Evolutionary conservation across 169 alveolate genomes (phyloP), one percentile per base, ranked within the genome.

Genomic region (Plasmodium gallinaceum): DNA sequence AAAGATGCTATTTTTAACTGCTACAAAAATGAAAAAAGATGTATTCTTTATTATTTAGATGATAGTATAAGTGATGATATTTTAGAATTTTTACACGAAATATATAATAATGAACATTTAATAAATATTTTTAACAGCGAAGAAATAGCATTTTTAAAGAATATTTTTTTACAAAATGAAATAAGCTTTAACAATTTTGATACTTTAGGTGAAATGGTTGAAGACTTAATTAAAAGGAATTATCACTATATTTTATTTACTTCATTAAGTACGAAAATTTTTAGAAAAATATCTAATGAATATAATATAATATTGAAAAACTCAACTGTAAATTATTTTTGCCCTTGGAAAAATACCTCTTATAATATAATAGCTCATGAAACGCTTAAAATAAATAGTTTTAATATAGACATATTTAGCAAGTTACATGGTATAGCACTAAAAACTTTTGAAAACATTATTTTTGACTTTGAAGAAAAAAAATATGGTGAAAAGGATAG

Each of bases 1-100:
- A 70, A 72, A 45, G 88, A 86, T 43, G 92, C 92, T 12, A 70
- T 86, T 60, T 86, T 86, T 52, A 86, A 86, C 32, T 86, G 92
- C 43, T 86, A 86, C 10, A 86, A 86, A 26, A 86, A 86, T 51
- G 92, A 86, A 39, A 86, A 86, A 61, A 60, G 92, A 52, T 86
- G 92, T 52, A 75, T 86, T 16, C 48, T 86, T 8, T 86, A 86
- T 60, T 86, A 86, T 43, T 51, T 86, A 43, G 76, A 86, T 51
- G 92, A 86, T 18, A 86, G 71, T 20, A 86, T 86, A 71, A 86
- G 42, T 72, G 86, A 86, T 20, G 76, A 86, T 6, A 66, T 86
- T 57, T 86, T 86, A 51, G 92, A 86, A 86, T 86, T 70, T 73
- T 45, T 86, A 39, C 92, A 86, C 42, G 75, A 70, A 20, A 3